A percentile compares a stretch with the other conserved stretches of the same genome.
These are phyloP conservation scores for Globisporangium solare DNA, from an alignment of 352 stramenopile species.

Conservation along the genomic window DNA sequence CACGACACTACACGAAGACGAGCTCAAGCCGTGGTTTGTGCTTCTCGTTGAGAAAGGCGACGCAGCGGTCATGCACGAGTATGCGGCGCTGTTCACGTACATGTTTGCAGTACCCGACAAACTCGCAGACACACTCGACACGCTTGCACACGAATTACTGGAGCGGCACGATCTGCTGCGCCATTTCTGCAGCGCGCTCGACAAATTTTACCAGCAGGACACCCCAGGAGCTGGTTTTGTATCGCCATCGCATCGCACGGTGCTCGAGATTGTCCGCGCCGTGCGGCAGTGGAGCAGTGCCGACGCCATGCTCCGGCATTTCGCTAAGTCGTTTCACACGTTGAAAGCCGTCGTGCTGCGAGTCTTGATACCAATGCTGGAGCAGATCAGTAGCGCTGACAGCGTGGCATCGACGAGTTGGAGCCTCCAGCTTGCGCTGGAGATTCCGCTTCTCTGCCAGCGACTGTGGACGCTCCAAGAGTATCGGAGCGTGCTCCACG, in stretches of 20 bases:
- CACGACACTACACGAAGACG: neutral
- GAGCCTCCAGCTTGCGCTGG: neutral
- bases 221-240: neutral
- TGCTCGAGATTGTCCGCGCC: constrained; percentile 4
- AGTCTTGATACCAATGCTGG: neutral
- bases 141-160: constrained; percentile 4
- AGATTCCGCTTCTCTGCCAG: neutral
- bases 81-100: constrained; percentile 15
- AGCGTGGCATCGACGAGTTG: neutral
- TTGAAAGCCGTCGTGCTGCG: neutral
- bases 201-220: neutral
- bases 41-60: constrained; percentile 9
- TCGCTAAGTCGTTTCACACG: neutral
- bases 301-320: neutral
- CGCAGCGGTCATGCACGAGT: constrained; percentile 14
- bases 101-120: constrained; percentile 16
- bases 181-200: constrained; percentile 1
- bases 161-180: neutral
- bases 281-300: constrained; percentile 10
- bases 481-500: neutral
- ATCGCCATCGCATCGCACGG: too few species aligned
- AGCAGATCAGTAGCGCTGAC: neutral
- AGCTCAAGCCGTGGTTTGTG: constrained; percentile 12
- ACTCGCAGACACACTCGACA: constrained; percentile 1
- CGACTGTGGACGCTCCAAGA: neutral